phyloP scores from a whole-genome alignment of 2,329 filamentous ascomycete species.

The Trichoderma sp. region DNA sequence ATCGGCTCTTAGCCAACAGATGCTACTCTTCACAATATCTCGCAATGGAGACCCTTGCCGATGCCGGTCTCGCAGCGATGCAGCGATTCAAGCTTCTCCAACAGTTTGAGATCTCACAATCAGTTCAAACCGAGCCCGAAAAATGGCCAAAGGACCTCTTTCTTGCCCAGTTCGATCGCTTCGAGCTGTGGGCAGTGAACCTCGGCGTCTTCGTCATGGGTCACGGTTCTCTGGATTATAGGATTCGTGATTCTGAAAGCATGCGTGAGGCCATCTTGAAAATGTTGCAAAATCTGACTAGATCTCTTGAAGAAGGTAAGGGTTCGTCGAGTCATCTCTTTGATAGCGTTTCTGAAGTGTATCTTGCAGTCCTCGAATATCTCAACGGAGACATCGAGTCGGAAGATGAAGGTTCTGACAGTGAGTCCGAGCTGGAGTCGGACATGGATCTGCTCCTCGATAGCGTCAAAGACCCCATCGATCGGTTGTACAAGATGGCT shows the following conservation, averaged over 20 bases:
- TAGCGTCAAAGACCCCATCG: constrained; percentile 20
- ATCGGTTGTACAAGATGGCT: constrained; percentile 24
- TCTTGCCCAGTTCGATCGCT: constrained; percentile 12
- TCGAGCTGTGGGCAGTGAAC: constrained; percentile 26
- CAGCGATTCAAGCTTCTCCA: constrained; percentile 8
- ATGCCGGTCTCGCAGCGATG: neutral
- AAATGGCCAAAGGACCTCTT: constrained; percentile 1
- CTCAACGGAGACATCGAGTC: neutral
- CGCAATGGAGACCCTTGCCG: constrained; percentile 2
- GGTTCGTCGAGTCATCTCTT: no score
- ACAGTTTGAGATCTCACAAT: neutral
- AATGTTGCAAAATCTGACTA: neutral
- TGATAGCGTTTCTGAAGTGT: neutral
- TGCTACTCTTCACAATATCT: neutral
- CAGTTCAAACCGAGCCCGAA: neutral
- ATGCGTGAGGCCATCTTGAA: constrained; percentile 11
- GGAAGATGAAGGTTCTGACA: constrained; percentile 7
- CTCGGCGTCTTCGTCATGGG: constrained; percentile 21
- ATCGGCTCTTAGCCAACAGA: no score
- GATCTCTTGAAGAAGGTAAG: constrained; percentile 19
- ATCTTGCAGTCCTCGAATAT: constrained; percentile 3
- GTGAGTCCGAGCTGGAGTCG: constrained; percentile 10
- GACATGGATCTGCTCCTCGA: constrained; percentile 15
- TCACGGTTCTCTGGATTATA: constrained; percentile 17
- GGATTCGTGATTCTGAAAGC: constrained; percentile 19